These are phyloP conservation scores for Globisporangium acanthophoron DNA, from an alignment of 352 stramenopile genomes.

Conservation along the genomic window DNA sequence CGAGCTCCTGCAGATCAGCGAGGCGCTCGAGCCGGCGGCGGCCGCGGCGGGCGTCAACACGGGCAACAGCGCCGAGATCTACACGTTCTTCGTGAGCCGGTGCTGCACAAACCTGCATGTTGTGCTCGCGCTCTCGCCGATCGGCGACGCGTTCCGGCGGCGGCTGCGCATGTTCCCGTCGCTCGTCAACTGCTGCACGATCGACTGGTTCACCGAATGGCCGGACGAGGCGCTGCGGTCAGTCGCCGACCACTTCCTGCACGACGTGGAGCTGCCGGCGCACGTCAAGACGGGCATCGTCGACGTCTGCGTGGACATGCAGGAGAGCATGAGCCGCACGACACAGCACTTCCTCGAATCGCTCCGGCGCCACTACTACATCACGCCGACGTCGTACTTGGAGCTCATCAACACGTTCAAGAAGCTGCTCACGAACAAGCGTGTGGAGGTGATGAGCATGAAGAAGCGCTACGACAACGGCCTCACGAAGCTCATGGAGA, in stretches of 20 bases:
- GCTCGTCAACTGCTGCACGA: constrained; percentile 96
- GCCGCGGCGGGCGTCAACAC: constrained; percentile 62
- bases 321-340: constrained; percentile 87
- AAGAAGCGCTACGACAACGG: constrained; percentile 92
- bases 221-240: constrained; percentile 90
- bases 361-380: constrained; percentile 92
- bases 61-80: constrained; percentile 68
- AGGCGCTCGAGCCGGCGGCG: constrained; percentile 61
- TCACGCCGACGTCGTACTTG: constrained; percentile 94
- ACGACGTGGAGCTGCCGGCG: constrained; percentile 80
- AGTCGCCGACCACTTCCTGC: constrained; percentile 90
- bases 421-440: constrained; percentile 88
- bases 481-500: constrained; percentile 91
- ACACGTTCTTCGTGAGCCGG: constrained; percentile 90
- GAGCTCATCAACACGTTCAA: constrained; percentile 96
- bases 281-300: constrained; percentile 85
- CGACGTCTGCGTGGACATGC: constrained; percentile 94
- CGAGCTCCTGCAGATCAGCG: constrained; percentile 81
- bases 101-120: constrained; percentile 93
- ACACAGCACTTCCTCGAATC: constrained; percentile 81
- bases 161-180: constrained; percentile 95
- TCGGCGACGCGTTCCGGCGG: constrained; percentile 91
- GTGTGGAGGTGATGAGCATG: constrained; percentile 87
- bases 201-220: constrained; percentile 97
- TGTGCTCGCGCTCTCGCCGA: constrained; percentile 91